phyloP scores from a whole-genome alignment of 768 basidiomycete genomes.

The Lyophyllum atratum region DNA sequence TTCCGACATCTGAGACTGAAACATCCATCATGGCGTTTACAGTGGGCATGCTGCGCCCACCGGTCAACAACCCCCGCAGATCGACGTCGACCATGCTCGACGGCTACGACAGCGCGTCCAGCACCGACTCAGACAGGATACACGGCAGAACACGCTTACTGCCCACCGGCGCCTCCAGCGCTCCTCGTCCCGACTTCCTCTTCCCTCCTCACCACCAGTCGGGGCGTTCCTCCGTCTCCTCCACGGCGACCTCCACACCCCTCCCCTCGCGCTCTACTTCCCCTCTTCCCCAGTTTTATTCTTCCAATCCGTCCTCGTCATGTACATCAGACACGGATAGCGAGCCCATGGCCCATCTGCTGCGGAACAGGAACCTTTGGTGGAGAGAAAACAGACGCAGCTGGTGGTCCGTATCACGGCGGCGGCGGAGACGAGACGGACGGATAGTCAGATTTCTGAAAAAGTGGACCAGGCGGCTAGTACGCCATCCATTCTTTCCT shows the following conservation, averaged over 20 bases:
- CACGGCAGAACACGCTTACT: conserved; percentile 11
- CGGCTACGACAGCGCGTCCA: conserved; percentile 47
- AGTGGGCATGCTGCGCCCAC: conserved; percentile 22
- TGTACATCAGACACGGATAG: conserved; percentile 64
- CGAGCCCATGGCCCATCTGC: conserved; percentile 54
- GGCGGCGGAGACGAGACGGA: conserved; percentile 54
- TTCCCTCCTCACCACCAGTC: conserved; percentile 36
- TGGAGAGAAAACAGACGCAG: conserved; percentile 48
- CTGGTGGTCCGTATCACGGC: conserved; percentile 59
- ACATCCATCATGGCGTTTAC: conserved; percentile 24
- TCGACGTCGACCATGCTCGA: conserved; percentile 22
- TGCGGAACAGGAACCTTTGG: conserved; percentile 37
- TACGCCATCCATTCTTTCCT: conserved; percentile 78
- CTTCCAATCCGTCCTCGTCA: conserved; percentile 49
- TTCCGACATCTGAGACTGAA: background rate
- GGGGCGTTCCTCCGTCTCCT: conserved; percentile 39
- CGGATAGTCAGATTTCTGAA: conserved; percentile 51
- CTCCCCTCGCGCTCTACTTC: conserved; percentile 63
- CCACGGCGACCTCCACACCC: conserved; percentile 51
- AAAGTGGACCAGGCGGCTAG: conserved; percentile 53
- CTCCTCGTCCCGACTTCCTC: conserved; percentile 30
- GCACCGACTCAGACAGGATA: conserved; percentile 44
- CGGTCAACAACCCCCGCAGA: conserved; percentile 22
- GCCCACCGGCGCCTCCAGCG: conserved; percentile 20
- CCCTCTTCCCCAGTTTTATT: conserved; percentile 56